Base-by-base conservation (phyloP, 805 yeast species). In the Saccharomycopsis babjevae region DNA sequence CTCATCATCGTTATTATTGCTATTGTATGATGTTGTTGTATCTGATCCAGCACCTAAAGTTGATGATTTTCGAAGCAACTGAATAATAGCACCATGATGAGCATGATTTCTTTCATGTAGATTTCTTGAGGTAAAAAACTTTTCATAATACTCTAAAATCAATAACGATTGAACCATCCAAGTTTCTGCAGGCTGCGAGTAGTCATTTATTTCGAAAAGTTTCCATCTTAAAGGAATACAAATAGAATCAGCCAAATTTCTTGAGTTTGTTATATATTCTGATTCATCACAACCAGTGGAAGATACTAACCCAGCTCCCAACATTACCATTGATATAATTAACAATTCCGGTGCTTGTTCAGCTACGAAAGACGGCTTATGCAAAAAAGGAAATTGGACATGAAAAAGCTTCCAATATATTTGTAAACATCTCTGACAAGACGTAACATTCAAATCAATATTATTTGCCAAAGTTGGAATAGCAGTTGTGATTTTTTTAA, bases 31-130 rank as follows among this genome's bases (percentile, higher is more conserved):
- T 25, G 59, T 32, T 50, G 58, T 57, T 2, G 42, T 50, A 0
- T 90, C 88, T 61, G 86, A 82, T 0, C 91, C 91, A 10, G 52
- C 30, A 15, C 91, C 91, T 39, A 89, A 71, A 0, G 87, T 80
- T 0, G 96, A 89, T 0, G 89, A 83, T 66, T 96, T 76, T 66
- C 96, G 74, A 57, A 89, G 73, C 52, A 89, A 73, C 71, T 89
- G 96, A 50, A 89, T 84, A 0, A 92, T 84, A 0, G 96, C 86
- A 4, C 94, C 96, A 70, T 89, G 97, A 69, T 90, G 96, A 22
- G 90, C 74, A 71, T 86, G 93, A 0, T 89, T 88, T 56, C 97
- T 73, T 72, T 89, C 97, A 69, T 89, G 97, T 67, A 88, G 71
- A 50, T 74, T 73, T 66, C 97, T 74, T 54, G 82, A 79, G 0